Evolutionary conservation across 805 yeast genomes (phyloP).

Genomic region (Metschnikowia baotianmanensis): DNA sequence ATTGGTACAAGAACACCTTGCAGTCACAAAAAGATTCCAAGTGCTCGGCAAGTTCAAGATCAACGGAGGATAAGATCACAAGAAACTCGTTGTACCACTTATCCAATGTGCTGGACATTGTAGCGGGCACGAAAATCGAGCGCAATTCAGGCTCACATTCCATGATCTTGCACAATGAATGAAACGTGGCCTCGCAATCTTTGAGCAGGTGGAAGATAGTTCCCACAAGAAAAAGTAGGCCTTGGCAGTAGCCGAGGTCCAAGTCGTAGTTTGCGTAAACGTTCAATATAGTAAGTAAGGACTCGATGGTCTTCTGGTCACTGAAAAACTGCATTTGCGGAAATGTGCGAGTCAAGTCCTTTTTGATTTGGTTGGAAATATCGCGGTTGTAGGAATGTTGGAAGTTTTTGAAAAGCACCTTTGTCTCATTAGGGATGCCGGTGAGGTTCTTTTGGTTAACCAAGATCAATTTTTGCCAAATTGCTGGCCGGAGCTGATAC

Average conservation of each 20-base stretch:
- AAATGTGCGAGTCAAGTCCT: slow-evolving; percentile 61
- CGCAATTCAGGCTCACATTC: slow-evolving; percentile 52
- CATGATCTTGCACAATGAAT: slow-evolving; percentile 54
- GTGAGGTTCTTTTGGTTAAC: slow-evolving; percentile 26
- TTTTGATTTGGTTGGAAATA: slow-evolving; percentile 45
- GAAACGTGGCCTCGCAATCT: slow-evolving; percentile 44
- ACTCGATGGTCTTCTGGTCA: slow-evolving; percentile 39
- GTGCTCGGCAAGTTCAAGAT: slow-evolving; percentile 44
- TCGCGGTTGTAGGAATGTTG: slow-evolving; percentile 42
- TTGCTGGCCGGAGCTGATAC: slow-evolving; percentile 37
- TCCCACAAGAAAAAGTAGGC: slow-evolving; percentile 61
- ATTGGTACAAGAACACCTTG: slow-evolving; percentile 54
- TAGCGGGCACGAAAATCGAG: slow-evolving; percentile 47
- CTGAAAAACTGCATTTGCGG: slow-evolving; percentile 52
- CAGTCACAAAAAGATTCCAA: slow-evolving; percentile 41
- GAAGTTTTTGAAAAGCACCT: slow-evolving; percentile 35
- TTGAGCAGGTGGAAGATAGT: slow-evolving; percentile 46
- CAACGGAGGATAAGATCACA: slow-evolving; percentile 36
- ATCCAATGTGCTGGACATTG: slow-evolving; percentile 54
- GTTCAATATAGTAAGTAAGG: slow-evolving; percentile 53
- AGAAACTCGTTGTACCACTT: slow-evolving; percentile 53
- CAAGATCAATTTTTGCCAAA: slow-evolving; percentile 43
- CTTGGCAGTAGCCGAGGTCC: slow-evolving; percentile 70
- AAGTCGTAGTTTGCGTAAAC: slow-evolving; percentile 64
- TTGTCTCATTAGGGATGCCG: slow-evolving; percentile 34